Evolutionary conservation across 2,329 filamentous ascomycete species (phyloP).

Genomic region (Nemania sp.): DNA sequence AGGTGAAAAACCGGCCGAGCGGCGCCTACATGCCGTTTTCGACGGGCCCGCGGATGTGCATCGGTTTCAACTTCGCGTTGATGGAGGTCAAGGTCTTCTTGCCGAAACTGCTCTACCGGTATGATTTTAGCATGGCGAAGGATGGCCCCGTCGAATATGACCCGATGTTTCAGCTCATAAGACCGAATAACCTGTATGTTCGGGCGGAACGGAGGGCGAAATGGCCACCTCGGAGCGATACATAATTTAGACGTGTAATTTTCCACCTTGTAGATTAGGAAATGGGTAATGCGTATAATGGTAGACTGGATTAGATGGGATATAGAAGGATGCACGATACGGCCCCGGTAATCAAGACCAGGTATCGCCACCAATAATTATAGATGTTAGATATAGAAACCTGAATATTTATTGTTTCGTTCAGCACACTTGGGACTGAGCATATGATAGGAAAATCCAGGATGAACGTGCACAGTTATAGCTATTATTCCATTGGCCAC

Average conservation of each 20-base stretch:
- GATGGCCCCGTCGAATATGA: slow-evolving; percentile 59
- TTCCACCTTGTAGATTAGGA: background rate
- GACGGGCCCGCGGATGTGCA: slow-evolving; percentile 59
- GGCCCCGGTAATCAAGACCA: too few species aligned
- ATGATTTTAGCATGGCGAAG: slow-evolving; percentile 56
- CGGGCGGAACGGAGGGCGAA: slow-evolving; percentile 51
- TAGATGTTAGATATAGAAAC: too few species aligned
- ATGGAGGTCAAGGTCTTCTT: slow-evolving; percentile 63
- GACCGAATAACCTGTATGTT: slow-evolving; percentile 59
- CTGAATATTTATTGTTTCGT: too few species aligned
- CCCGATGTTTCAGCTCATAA: slow-evolving; percentile 61
- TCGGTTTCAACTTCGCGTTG: slow-evolving; percentile 67
- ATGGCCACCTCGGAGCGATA: slow-evolving; percentile 45
- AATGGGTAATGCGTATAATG: background rate
- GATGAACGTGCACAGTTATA: too few species aligned
- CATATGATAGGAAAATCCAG: too few species aligned
- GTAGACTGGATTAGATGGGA: background rate
- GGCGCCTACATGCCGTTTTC: slow-evolving; percentile 63
- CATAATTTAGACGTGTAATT: background rate
- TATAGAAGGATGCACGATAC: too few species aligned
- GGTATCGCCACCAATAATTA: too few species aligned
- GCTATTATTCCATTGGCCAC: too few species aligned
- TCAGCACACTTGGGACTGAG: too few species aligned
- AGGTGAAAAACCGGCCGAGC: slow-evolving; percentile 53
- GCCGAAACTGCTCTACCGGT: slow-evolving; percentile 61